phyloP scores from a whole-genome alignment of 2,329 filamentous ascomycete species.

The Calonectria hawksworthii region DNA sequence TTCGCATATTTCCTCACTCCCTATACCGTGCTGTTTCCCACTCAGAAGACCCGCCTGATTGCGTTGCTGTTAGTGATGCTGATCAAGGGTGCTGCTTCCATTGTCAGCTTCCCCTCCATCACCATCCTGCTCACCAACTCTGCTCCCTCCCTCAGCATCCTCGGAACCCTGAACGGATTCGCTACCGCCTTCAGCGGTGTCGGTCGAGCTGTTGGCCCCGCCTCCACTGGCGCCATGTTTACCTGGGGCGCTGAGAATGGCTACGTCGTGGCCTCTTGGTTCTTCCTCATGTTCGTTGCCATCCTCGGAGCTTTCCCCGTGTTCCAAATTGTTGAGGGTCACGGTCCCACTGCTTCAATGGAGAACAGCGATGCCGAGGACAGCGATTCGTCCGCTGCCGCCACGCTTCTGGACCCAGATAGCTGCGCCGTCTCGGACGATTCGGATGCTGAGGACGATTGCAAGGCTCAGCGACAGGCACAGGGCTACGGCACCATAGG shows the following conservation, averaged over 20 bases:
- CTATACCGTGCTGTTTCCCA: constrained; percentile 77
- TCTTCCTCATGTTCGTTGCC: constrained; percentile 77
- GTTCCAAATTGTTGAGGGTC: constrained; percentile 80
- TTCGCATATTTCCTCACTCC: constrained; percentile 86
- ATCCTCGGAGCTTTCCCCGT: constrained; percentile 78
- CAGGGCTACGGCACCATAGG: constrained; percentile 41
- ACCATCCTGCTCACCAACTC: constrained; percentile 94
- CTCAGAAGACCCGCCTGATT: constrained; percentile 64
- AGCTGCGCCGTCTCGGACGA: constrained; percentile 39
- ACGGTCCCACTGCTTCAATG: constrained; percentile 68
- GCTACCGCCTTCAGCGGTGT: constrained; percentile 87
- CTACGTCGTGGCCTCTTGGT: constrained; percentile 86
- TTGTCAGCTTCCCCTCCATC: constrained; percentile 89
- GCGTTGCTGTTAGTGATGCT: constrained; percentile 79
- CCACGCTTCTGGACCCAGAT: constrained; percentile 39
- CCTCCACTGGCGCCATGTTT: constrained; percentile 79
- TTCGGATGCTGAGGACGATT: constrained; percentile 36
- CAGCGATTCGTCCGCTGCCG: constrained; percentile 32
- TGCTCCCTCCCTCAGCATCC: constrained; percentile 77
- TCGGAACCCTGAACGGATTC: constrained; percentile 92
- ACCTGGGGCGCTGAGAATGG: constrained; percentile 81
- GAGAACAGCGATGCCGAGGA: constrained; percentile 51
- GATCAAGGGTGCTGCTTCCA: constrained; percentile 80
- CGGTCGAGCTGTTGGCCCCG: constrained; percentile 84
- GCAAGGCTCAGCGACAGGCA: constrained; percentile 19